phyloP scores from a whole-genome alignment of 164 flowering plant species.

The Warburgia ugandensis region DNA sequence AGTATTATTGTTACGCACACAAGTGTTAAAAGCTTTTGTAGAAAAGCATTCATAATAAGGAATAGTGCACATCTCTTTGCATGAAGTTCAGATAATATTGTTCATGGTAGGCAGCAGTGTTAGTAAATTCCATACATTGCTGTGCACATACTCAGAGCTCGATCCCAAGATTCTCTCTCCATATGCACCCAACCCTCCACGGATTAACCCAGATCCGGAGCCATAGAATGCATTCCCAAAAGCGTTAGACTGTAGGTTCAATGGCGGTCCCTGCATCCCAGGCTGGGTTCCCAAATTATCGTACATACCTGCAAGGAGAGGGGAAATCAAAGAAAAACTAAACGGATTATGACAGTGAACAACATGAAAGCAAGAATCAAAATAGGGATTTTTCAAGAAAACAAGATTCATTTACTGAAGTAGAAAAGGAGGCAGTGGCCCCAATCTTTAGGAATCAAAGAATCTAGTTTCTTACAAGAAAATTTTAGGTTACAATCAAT shows the following conservation, averaged over 20 bases:
- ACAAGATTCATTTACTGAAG: too few species aligned
- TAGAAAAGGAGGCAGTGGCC: too few species aligned
- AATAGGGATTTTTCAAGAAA: too few species aligned
- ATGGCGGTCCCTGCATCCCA: slow-evolving; percentile 16
- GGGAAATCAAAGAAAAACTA: too few species aligned
- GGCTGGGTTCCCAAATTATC: slow-evolving; percentile 11
- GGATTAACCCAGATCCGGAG: slow-evolving; percentile 71
- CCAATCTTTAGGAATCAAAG: too few species aligned
- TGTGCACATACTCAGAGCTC: slow-evolving; percentile 87
- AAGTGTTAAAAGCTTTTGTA: background rate
- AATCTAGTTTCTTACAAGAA: too few species aligned
- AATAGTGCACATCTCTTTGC: background rate
- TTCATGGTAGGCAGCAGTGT: too few species aligned
- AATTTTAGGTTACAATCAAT: too few species aligned
- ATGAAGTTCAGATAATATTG: background rate
- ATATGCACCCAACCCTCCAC: slow-evolving; percentile 78
- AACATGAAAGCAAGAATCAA: too few species aligned
- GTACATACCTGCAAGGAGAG: slow-evolving; percentile 60
- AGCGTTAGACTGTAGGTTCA: slow-evolving; percentile 47
- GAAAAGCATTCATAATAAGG: background rate
- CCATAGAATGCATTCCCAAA: slow-evolving; percentile 70
- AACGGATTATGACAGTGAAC: too few species aligned
- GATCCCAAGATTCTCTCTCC: slow-evolving; percentile 82
- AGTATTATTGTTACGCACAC: background rate
- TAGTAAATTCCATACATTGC: slow-evolving; percentile 77